Percentiles rank a stretch among this genome's conserved stretches.
These are phyloP conservation scores for Tricholoma terreum DNA, from an alignment of 768 basidiomycete genomes.

Conservation along the genomic window DNA sequence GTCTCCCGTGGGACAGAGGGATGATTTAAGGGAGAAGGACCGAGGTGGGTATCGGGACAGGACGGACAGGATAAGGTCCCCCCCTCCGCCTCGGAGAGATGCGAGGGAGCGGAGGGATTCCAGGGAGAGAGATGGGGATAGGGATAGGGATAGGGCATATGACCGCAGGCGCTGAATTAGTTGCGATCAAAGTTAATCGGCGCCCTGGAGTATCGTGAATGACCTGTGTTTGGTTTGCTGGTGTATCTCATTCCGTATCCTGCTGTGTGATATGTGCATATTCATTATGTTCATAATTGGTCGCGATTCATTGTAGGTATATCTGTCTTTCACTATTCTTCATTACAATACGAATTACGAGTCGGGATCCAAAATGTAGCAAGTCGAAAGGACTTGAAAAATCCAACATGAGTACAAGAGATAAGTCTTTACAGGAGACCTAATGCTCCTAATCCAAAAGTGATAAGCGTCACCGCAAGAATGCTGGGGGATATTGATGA, in stretches of 20 bases:
- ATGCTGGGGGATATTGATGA: slow-evolving; percentile 27
- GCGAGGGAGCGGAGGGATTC: slow-evolving; percentile 7
- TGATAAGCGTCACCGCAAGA: slow-evolving; percentile 16
- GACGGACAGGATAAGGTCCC: slow-evolving; percentile 9
- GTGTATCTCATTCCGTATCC: background rate
- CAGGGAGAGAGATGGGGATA: slow-evolving; percentile 3
- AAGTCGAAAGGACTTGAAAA: background rate
- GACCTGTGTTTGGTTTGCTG: background rate
- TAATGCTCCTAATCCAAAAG: slow-evolving; percentile 13
- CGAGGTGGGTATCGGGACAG: slow-evolving; percentile 9
- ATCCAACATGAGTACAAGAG: background rate
- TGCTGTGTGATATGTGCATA: background rate
- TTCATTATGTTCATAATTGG: too few relatives aligned
- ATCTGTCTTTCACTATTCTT: too few relatives aligned
- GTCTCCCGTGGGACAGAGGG: slow-evolving; percentile 16
- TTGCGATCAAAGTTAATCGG: background rate
- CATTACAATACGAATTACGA: background rate
- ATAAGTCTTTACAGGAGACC: background rate
- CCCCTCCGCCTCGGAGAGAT: slow-evolving; percentile 10
- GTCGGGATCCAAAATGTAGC: background rate
- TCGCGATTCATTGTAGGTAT: too few relatives aligned
- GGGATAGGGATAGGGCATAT: slow-evolving; percentile 15
- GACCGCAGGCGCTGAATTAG: slow-evolving; percentile 13
- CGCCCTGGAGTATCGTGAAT: background rate
- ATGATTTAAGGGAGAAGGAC: slow-evolving; percentile 8